Base-by-base conservation (phyloP, 257 asterid genomes). In the Solanum sitiens region DNA sequence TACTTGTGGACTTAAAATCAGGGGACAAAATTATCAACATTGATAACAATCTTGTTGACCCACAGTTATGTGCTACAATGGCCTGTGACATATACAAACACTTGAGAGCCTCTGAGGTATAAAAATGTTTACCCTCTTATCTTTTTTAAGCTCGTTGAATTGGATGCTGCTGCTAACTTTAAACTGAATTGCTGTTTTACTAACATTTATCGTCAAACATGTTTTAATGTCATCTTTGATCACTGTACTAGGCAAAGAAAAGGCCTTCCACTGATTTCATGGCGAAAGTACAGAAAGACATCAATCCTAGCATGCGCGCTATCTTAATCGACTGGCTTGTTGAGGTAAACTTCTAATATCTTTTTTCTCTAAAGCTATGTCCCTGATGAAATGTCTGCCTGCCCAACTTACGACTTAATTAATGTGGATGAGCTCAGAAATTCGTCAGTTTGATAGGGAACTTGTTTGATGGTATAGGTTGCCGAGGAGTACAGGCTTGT, bases 1-100 rank as follows among this genome's bases (percentile, higher is more conserved):
- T 88, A 75, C 92, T 91, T 53, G 92, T 93, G 12, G 88, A 94
- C 37, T 87, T 87, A 42, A 92, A 86, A 68, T 74, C 92, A 11
- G 91, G 84, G 71, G 94, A 89, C 86, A 89, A 86, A 91, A 86
- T 95, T 84, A 89, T 87, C 12, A 93, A 95, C 68, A 93, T 95
- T 45, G 99, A 97, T 72, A 90, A 87, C 73, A 89, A 95, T 90
- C 89, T 93, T 6, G 94, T 91, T 56, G 99, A 97, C 79, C 98
- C 99, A 5, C 99, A 94, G 87, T 83, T 95, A 37, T 97, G 98
- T 89, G 96, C 98, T 83, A 92, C 98, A 88, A 93, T 95, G 61
- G 98, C 98, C 85, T 95, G 96, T 89, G 99, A 95, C 86, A 95
- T 95, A 33, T 97, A 95, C 95, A 93, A 93, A 89, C 98, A 95